Base-by-base conservation (phyloP, 1,139 yeast species). In the Yamadazyma blattariae region DNA sequence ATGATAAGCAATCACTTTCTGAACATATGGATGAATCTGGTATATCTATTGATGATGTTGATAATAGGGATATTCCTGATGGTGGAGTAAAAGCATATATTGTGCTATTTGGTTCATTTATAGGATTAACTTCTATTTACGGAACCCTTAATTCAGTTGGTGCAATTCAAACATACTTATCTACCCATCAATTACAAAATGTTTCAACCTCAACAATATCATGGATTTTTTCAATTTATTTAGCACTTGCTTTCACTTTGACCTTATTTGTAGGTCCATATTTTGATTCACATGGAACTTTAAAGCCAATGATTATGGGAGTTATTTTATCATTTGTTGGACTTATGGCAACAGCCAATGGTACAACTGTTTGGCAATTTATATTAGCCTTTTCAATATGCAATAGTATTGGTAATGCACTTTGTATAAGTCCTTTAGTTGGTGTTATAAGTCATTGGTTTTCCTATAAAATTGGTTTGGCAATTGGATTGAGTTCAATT, bases 141-240 rank as follows among this genome's bases (percentile, higher is more conserved):
- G 90, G 89, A 2, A 51, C 81, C 14, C 61, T 75, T 40, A 81
- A 80, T 46, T 61, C 83, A 2, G 67, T 75, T n/a, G 87, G 88
- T 38, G 81, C 79, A 11, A 66, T 81, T 14, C 85, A 81, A 52
- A 73, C 83, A 1, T 79, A 79, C 52, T 62, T 81, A 4, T 56
- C 75, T 4, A 59, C 63, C 37, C 70, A 82, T 52, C 84, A 79
- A 47, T 61, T 82, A 36, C 51, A 57, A 3, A 53, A 59, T 23
- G 51, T 61, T 9, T 53, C 72, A 3, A 64, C 77, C 2, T 61
- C 79, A 2, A 57, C 74, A 4, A 61, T 79, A 2, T 75, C 84
- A 5, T 82, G 89, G 89, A 71, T 82, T 38, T 82, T 81, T 50
- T 74, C 85, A 3, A 60, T 81, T n/a, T 79, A 71, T 51, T 58